A percentile compares a stretch with the other conserved stretches of the same genome.
Conservation (phyloP, 345 rosid species). For the Odontarrhena argentea region DNA sequence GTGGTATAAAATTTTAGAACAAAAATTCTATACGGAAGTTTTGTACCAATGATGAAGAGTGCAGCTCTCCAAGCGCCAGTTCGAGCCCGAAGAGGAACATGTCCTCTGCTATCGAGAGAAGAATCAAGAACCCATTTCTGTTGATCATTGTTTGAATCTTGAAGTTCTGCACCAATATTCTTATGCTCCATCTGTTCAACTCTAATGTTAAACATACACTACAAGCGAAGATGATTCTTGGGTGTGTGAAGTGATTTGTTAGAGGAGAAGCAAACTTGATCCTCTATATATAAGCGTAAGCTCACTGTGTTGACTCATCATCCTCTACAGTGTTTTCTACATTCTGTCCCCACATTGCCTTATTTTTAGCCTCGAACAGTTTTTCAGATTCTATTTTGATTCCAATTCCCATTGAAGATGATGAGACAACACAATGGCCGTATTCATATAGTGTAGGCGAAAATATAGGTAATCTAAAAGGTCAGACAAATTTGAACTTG, state of each 20-base stretch:
- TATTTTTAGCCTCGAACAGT: conserved; percentile 13
- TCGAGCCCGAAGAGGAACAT: conserved; percentile 57
- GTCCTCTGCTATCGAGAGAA: conserved; percentile 58
- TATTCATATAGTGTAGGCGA: background rate
- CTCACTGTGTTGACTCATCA: conserved; percentile 17
- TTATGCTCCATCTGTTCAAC: conserved; percentile 26
- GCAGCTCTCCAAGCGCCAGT: conserved; percentile 84
- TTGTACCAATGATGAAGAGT: conserved; percentile 62
- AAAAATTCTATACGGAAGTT: background rate
- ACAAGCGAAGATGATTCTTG: conserved; percentile 7
- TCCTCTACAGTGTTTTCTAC: conserved; percentile 17
- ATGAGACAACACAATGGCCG: background rate
- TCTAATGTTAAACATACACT: conserved; percentile 10
- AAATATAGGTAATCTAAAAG: conserved; percentile 6
- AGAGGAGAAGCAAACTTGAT: conserved; percentile 25
- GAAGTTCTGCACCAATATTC: conserved; percentile 10
- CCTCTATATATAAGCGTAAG: conserved; percentile 29
- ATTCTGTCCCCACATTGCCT: conserved; percentile 22
- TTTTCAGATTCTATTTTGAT: conserved; percentile 22
- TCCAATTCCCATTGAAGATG: conserved; percentile 3
- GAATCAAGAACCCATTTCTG: conserved; percentile 73
- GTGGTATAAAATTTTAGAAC: background rate
- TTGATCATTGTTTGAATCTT: conserved; percentile 38
- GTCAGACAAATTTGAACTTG: background rate
- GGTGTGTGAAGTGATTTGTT: conserved; percentile 28